Evolutionary conservation across 2,329 filamentous ascomycete genomes (phyloP).

Genomic region (Tolypocladium ovalisporum): DNA sequence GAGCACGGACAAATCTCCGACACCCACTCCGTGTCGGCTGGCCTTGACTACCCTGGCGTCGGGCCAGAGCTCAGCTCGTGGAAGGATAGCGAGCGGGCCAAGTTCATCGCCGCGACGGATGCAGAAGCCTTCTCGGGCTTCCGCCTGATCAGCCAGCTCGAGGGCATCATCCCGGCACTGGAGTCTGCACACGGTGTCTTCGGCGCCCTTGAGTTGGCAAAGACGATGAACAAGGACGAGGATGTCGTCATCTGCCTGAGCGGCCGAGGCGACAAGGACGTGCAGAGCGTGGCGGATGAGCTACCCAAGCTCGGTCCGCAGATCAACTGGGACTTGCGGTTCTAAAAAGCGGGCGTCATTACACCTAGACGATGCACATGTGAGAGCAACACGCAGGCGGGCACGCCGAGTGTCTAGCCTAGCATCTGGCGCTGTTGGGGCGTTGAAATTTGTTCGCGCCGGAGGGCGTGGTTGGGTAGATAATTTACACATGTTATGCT

Average conservation of each 20-base stretch:
- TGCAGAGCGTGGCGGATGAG: constrained; percentile 94
- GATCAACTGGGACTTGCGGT: constrained; percentile 66
- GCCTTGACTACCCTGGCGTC: constrained; percentile 93
- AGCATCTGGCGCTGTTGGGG: background rate
- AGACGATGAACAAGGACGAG: constrained; percentile 79
- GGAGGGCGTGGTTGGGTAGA: background rate
- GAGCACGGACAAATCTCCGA: constrained; percentile 86
- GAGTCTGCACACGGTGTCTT: constrained; percentile 90
- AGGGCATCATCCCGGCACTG: constrained; percentile 93
- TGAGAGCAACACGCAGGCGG: background rate
- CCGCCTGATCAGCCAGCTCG: constrained; percentile 70
- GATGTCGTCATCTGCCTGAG: constrained; percentile 91
- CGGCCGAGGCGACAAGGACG: constrained; percentile 94
- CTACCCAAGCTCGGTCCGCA: constrained; percentile 77
- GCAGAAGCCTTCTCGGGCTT: constrained; percentile 84
- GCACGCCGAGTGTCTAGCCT: background rate
- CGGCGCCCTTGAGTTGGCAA: constrained; percentile 80
- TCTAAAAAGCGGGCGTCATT: constrained; percentile 26
- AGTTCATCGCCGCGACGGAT: constrained; percentile 86
- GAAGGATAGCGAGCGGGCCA: constrained; percentile 83
- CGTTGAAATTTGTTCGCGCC: background rate
- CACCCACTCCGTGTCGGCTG: constrained; percentile 93
- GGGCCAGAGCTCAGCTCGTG: constrained; percentile 84
- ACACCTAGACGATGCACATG: background rate
- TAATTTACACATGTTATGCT: background rate